Evolutionary conservation across 805 yeast genomes (phyloP), one percentile per base, ranked within the genome.

Genomic region (Brettanomyces custersianus): DNA sequence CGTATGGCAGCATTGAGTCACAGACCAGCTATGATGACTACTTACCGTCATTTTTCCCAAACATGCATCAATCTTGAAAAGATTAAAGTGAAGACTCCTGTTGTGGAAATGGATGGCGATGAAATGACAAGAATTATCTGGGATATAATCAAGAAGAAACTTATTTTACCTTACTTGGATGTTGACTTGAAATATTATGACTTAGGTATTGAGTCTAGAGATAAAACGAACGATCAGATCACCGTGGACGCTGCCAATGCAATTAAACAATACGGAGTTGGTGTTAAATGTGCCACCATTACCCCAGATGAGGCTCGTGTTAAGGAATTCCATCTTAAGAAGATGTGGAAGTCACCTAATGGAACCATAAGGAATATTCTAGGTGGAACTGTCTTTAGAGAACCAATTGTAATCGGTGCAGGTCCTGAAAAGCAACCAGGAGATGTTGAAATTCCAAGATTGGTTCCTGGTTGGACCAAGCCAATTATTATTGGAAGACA

Each of bases 101-200:
- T 82, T 42, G 92, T 82, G 38, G 92, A 82, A 46, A 55, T 82
- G 53, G 88, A 81, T 51, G 92, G 92, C 49, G 92, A 82, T 57
- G 92, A 82, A 57, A 80, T 80, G 90, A 82, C 92, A 44, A 67
- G 90, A 57, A 80, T 82, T 52, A 82, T 82, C 57, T 82, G 92
- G 92, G 69, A 74, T 43, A 65, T 72, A 49, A 82, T 82, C 62
- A 80, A 80, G 57, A 72, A 70, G 40, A 72, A 75, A 54, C 67
- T 82, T 48, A 71, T 82, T 50, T 54, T 63, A 41, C 92, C 90
- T 6, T 80, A 74, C 54, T 58, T 82, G 44, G 82, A 82, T 44
- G 69, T 82, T 30, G 86, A 81, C 45, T 65, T 82, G 57, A 78
- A 80, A 49, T 81, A 81, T 59, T 82, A 78, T 56, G 92, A 82